Evolutionary conservation across 495 filamentous ascomycete species (phyloP).

Genomic region (Aspergillus panamensis): DNA sequence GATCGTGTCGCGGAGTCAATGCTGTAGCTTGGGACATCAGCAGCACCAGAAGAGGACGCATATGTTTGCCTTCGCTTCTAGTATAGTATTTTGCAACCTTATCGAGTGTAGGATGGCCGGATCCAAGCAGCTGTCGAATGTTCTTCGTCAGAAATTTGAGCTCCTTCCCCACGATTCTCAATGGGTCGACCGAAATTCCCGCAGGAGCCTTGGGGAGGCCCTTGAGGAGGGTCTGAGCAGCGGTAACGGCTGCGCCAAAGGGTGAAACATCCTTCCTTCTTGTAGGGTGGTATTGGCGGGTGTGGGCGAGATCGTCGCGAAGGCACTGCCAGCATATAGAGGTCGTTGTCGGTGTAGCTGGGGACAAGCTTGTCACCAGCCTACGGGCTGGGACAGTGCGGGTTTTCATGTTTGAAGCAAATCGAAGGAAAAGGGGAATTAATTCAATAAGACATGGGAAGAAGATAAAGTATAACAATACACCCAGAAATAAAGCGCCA

Average conservation of each 20-base stretch:
- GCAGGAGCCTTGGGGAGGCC: constrained; percentile 56
- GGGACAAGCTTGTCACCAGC: constrained; percentile 36
- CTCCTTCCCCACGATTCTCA: constrained; percentile 85
- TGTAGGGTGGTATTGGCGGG: constrained; percentile 43
- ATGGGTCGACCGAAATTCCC: constrained; percentile 67
- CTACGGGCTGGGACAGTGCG: constrained; percentile 39
- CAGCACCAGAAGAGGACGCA: constrained; percentile 88
- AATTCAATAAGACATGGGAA: background rate
- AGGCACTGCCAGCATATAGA: constrained; percentile 46
- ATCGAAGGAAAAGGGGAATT: background rate
- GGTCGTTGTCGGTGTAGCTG: constrained; percentile 28
- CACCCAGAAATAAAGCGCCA: background rate
- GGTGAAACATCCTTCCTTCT: constrained; percentile 48
- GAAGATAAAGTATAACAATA: background rate
- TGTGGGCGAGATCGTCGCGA: constrained; percentile 37
- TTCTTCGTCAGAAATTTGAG: constrained; percentile 91
- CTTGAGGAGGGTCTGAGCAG: constrained; percentile 75
- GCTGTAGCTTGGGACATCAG: constrained; percentile 94
- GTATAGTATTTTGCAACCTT: constrained; percentile 98
- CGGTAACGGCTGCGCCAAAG: constrained; percentile 68
- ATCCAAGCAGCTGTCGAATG: constrained; percentile 81
- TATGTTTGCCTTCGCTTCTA: constrained; percentile 92
- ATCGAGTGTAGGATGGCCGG: constrained; percentile 89
- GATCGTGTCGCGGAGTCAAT: constrained; percentile 61
- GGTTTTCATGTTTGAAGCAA: constrained; percentile 40